phyloP scores from a whole-genome alignment of 208 protist genomes.

The Novymonas esmeraldas region DNA sequence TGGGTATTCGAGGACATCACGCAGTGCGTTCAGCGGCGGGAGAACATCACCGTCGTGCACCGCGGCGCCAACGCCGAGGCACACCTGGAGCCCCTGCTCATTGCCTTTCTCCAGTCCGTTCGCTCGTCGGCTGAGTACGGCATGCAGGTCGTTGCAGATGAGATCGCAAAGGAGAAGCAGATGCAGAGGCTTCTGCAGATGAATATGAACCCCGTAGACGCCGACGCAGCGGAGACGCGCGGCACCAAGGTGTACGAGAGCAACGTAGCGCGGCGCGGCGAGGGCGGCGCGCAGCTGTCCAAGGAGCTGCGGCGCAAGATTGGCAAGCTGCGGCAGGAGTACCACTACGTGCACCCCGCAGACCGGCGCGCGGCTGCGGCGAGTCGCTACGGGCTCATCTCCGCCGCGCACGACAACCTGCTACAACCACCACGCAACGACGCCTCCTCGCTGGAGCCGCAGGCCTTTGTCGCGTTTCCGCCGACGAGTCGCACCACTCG shows the following conservation, averaged over 20 bases:
- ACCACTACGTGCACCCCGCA: conserved; percentile 43
- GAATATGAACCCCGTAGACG: conserved; percentile 37
- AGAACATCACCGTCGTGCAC: conserved; percentile 87
- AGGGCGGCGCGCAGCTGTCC: conserved; percentile 44
- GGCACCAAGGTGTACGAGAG: conserved; percentile 20
- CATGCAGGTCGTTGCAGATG: conserved; percentile 90
- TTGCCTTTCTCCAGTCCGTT: conserved; percentile 59
- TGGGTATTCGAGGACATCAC: conserved; percentile 64
- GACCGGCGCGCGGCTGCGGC: conserved; percentile 27
- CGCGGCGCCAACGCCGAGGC: conserved; percentile 59
- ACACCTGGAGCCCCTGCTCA: conserved; percentile 70
- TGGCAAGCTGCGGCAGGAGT: conserved; percentile 41
- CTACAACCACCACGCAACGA: conserved; percentile 64
- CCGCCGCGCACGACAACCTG: conserved; percentile 66
- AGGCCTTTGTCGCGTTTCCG: conserved; percentile 44
- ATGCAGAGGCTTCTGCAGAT: conserved; percentile 90
- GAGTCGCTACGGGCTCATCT: conserved; percentile 71
- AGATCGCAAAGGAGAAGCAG: conserved; percentile 89
- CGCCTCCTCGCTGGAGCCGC: conserved; percentile 56
- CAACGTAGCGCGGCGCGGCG: conserved; percentile 10
- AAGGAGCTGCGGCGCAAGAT: conserved; percentile 54
- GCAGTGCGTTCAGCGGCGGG: conserved; percentile 58
- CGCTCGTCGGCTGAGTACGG: conserved; percentile 78
- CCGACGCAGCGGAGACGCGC: conserved; percentile 25
- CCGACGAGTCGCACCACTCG: conserved; percentile 29